Evolutionary conservation across 2,329 filamentous ascomycete species (phyloP), one percentile per base, ranked within the genome.

Genomic region (Neonectria coccinea): DNA sequence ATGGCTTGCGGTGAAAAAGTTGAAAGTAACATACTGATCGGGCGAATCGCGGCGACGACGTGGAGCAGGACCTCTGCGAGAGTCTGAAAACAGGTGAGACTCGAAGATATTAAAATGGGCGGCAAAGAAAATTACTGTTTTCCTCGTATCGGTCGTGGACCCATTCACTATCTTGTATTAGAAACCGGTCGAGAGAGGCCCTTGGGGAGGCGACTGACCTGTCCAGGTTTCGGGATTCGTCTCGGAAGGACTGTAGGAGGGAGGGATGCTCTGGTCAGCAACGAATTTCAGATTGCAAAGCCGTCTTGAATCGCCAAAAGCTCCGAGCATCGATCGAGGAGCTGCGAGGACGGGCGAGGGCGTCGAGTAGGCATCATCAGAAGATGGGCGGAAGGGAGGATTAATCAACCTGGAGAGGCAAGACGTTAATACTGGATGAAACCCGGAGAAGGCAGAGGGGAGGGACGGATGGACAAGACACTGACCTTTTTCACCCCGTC

Each of bases 111-210:
- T 54, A 41, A 56, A 52, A 48, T 41, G 57, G 45, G 39, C 41
- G 53, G n/a, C 31, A 50, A 33, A 57, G 18, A 62, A 62, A 58
- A 76, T 74, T 82, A 86, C 90, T 85, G 78, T 90, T 87, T 75
- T 93, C 92, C 78, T 96, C 92, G 78, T 89, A 97, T 77, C 90
- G 92, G 82, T 97, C 93, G 79, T 97, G 94, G 72, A 97, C 93
- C 94, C 94, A 97, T 84, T 97, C 94, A 76, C 93, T 93, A 68
- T 25, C 58, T 64, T 25, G 1, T 14, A 55, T 74, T 59, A 74
- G 70, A 45, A 36, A 48, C 16, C 20, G 20, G 20, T 22, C 36
- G 22, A 9, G 27, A 20, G 6, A 53, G 50, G 14, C 8, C 36
- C 10, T 39, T 20, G 7, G 22, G 48, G 45, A 10, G 33, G 20